Percentiles rank a stretch among this genome's conserved stretches.
These are phyloP conservation scores for Trifolium dubium DNA, from an alignment of 306 rosid species.

Conservation along the genomic window DNA sequence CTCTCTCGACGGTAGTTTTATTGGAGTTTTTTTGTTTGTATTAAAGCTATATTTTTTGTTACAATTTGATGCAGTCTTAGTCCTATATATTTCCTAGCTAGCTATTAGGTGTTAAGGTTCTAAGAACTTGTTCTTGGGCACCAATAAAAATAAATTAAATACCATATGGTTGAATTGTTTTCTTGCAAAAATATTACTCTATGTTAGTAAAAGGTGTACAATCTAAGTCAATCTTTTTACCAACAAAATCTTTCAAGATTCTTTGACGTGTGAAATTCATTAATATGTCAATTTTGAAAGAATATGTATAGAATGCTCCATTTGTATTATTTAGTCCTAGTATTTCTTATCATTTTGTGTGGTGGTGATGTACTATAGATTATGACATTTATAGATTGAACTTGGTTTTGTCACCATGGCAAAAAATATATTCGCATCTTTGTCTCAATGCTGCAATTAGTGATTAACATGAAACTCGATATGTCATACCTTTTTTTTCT, in stretches of 20 bases:
- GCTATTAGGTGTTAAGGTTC: no score
- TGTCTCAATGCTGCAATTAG: no score
- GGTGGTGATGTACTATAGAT: no score
- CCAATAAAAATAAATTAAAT: background rate
- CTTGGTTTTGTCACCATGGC: conserved; percentile 38
- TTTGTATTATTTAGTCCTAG: conserved; percentile 27
- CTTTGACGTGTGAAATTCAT: conserved; percentile 67
- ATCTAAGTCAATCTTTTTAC: conserved; percentile 42
- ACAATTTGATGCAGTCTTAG: no score
- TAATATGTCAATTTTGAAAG: conserved; percentile 37
- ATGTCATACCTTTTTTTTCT: no score
- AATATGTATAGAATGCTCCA: conserved; percentile 15
- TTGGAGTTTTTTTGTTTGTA: no score
- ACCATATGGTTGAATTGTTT: background rate
- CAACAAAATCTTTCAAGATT: conserved; percentile 44
- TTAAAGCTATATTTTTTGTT: no score
- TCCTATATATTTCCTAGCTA: no score
- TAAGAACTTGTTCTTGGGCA: background rate
- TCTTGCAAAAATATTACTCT: conserved; percentile 14
- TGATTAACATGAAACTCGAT: no score
- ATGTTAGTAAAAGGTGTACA: conserved; percentile 26
- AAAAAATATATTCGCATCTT: conserved; percentile 32
- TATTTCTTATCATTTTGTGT: no score
- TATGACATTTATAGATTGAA: conserved; percentile 28
- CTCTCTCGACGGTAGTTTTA: no score